These are phyloP conservation scores for Neocucurbitaria cava DNA, from an alignment of 2,329 filamentous ascomycete species.

Conservation along the genomic window DNA sequence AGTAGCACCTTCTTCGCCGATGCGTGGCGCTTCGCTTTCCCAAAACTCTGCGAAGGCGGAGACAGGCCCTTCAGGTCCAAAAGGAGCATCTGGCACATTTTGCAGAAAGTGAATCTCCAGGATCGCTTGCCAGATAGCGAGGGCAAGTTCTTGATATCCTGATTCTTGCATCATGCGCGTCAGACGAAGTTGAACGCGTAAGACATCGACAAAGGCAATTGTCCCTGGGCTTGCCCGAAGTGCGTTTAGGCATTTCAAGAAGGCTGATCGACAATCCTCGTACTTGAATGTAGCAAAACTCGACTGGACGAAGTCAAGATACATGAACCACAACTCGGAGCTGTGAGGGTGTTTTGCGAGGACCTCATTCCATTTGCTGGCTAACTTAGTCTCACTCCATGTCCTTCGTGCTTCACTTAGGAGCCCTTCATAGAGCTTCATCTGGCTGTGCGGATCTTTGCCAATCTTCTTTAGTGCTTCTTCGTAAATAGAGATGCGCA, in stretches of 20 bases:
- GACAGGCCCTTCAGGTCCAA: neutral
- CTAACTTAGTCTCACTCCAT: slow-evolving; percentile 71
- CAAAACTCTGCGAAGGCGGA: slow-evolving; percentile 74
- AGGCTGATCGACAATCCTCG: slow-evolving; percentile 67
- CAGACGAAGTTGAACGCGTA: slow-evolving; percentile 78
- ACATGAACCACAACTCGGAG: slow-evolving; percentile 74
- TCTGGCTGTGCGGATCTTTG: slow-evolving; percentile 55
- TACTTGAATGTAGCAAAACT: slow-evolving; percentile 71
- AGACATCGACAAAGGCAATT: slow-evolving; percentile 31
- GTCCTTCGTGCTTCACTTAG: slow-evolving; percentile 77
- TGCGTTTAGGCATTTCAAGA: slow-evolving; percentile 63
- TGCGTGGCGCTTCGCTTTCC: slow-evolving; percentile 80
- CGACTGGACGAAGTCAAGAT: slow-evolving; percentile 75
- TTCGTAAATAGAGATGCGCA: slow-evolving; percentile 81
- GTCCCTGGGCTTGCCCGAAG: slow-evolving; percentile 17
- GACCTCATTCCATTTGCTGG: slow-evolving; percentile 70
- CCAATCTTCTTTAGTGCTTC: slow-evolving; percentile 71
- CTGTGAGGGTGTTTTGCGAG: slow-evolving; percentile 63
- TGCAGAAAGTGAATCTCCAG: slow-evolving; percentile 74
- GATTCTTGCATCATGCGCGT: slow-evolving; percentile 77
- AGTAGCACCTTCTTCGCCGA: slow-evolving; percentile 74
- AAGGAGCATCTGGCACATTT: slow-evolving; percentile 57
- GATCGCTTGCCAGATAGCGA: slow-evolving; percentile 82
- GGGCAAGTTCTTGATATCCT: slow-evolving; percentile 78
- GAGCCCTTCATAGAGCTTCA: slow-evolving; percentile 69